A percentile compares a stretch with the other conserved stretches of the same genome.
Evolutionary conservation across 805 yeast species (phyloP).

Genomic region (Dipodascopsis uninucleata): DNA sequence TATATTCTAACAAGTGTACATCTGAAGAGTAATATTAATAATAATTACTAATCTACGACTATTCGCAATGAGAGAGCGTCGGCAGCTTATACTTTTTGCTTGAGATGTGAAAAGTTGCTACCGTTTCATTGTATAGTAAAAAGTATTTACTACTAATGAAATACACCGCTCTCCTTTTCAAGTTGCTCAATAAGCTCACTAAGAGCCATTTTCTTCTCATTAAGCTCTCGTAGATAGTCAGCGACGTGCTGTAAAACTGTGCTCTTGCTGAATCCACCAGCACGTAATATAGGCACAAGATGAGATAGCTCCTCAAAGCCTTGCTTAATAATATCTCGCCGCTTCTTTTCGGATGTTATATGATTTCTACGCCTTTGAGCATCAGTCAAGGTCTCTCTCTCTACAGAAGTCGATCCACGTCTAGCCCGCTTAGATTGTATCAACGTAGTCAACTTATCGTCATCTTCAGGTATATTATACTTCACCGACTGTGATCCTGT

Average conservation of each 20-base stretch:
- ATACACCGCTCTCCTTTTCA: too few species aligned
- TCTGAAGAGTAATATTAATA: too few species aligned
- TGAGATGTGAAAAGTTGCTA: too few species aligned
- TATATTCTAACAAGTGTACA: too few species aligned
- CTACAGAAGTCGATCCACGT: too few species aligned
- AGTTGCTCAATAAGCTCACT: slow-evolving; percentile 6
- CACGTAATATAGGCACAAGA: slow-evolving; percentile 37
- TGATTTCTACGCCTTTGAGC: slow-evolving; percentile 41
- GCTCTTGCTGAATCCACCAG: slow-evolving; percentile 26
- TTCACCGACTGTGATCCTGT: slow-evolving; percentile 1
- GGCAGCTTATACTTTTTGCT: too few species aligned
- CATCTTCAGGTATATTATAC: background rate
- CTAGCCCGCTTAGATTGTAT: background rate
- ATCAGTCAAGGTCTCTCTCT: slow-evolving; percentile 34
- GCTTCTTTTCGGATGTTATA: slow-evolving; percentile 40
- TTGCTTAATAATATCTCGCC: slow-evolving; percentile 40
- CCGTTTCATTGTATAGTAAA: too few species aligned
- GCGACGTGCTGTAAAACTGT: slow-evolving; percentile 23
- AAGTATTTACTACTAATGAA: too few species aligned
- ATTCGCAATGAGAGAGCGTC: too few species aligned
- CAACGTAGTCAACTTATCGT: background rate
- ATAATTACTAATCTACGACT: too few species aligned
- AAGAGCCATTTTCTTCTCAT: slow-evolving; percentile 18
- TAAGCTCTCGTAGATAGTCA: slow-evolving; percentile 14
- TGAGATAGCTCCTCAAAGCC: slow-evolving; percentile 38